Percentiles rank a stretch among this genome's conserved stretches.
Evolutionary conservation across 805 yeast genomes (phyloP).

Genomic region (Yarrowia sp.): DNA sequence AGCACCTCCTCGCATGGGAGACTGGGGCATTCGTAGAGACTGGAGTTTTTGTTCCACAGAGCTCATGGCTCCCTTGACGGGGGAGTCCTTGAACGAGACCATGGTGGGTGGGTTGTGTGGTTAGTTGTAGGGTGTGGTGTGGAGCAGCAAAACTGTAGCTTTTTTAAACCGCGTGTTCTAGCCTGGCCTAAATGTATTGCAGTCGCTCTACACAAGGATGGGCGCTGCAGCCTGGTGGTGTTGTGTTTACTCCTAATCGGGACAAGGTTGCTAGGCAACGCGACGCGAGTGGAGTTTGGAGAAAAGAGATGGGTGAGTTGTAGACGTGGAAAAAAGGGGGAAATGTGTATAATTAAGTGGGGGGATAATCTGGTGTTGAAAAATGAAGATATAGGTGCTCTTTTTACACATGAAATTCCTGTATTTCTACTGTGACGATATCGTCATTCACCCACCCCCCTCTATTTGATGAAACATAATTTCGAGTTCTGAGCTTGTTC

Average conservation of each 20-base stretch:
- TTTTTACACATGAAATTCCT: too few species aligned
- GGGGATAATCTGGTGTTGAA: too few species aligned
- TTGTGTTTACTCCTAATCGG: constrained; percentile 33
- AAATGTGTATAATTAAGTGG: not conserved
- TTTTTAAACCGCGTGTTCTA: not conserved
- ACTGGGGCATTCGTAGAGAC: constrained; percentile 36
- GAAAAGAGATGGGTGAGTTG: too few species aligned
- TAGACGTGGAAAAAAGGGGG: not conserved
- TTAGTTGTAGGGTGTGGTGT: not conserved
- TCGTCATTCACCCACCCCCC: too few species aligned
- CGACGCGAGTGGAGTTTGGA: not conserved
- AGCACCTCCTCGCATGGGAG: constrained; percentile 10
- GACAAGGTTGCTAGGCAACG: constrained; percentile 31
- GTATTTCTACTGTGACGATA: too few species aligned
- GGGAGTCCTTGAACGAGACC: constrained; percentile 35
- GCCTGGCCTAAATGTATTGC: not conserved
- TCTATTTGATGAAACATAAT: constrained; percentile 5
- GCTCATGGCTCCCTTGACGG: constrained; percentile 35
- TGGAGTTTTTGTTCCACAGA: constrained; percentile 38
- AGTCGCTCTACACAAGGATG: not conserved
- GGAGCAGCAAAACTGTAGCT: not conserved
- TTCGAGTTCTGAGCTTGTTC: not conserved
- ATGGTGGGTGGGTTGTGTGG: not conserved
- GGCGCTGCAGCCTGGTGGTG: constrained; percentile 8
- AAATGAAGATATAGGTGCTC: too few species aligned